phyloP scores from a whole-genome alignment of 148 eudicot species.

The Rhododendron kiyosumense region DNA sequence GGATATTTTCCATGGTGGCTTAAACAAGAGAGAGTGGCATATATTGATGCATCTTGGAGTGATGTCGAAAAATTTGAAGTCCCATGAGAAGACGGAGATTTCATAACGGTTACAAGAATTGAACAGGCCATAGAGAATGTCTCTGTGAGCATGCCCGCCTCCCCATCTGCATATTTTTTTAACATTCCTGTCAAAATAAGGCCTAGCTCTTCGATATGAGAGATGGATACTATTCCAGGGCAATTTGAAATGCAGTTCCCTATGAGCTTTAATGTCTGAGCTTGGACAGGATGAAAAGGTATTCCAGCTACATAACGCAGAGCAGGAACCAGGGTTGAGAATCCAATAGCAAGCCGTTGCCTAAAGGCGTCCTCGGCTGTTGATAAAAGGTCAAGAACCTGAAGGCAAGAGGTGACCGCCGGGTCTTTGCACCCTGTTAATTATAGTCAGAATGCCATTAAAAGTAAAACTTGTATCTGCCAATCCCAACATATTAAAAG shows the following conservation, averaged over 20 bases:
- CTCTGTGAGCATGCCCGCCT: constrained; percentile 74
- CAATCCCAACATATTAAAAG: neutral
- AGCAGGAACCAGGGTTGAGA: constrained; percentile 70
- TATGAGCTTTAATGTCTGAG: constrained; percentile 67
- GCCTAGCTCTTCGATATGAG: constrained; percentile 60
- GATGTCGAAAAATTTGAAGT: constrained; percentile 36
- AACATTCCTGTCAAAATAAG: constrained; percentile 58
- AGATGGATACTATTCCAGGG: constrained; percentile 65
- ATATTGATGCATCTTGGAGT: constrained; percentile 56
- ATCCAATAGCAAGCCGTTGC: constrained; percentile 84
- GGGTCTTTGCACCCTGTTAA: constrained; percentile 66
- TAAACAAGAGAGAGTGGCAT: constrained; percentile 51
- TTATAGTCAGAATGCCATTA: neutral
- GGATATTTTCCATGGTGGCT: constrained; percentile 33
- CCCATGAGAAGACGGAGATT: constrained; percentile 58
- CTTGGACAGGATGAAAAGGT: constrained; percentile 86
- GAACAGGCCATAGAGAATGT: constrained; percentile 66
- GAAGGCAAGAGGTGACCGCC: constrained; percentile 63
- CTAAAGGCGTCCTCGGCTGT: constrained; percentile 54
- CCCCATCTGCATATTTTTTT: constrained; percentile 56
- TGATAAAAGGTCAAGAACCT: constrained; percentile 77
- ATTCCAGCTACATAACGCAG: constrained; percentile 68
- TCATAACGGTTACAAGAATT: constrained; percentile 63
- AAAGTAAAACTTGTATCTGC: neutral
- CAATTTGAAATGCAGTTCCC: constrained; percentile 54